A percentile compares a stretch with the other conserved stretches of the same genome.
Conservation (phyloP, 176 grass and related monocot genomes). For the Eleusine indica region DNA sequence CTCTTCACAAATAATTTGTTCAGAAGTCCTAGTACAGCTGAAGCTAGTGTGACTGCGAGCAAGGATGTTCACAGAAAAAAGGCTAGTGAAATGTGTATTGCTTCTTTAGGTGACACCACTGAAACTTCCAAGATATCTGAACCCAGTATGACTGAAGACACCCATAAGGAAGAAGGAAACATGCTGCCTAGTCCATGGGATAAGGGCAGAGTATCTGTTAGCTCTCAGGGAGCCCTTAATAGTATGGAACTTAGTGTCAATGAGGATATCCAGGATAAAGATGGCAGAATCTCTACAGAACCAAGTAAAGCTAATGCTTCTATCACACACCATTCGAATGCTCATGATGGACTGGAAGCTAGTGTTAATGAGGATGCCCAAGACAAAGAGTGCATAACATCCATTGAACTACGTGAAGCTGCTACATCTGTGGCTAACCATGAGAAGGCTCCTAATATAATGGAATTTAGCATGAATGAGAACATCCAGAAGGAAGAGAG, state of each 20-base stretch:
- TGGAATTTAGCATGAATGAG: conserved; percentile 9
- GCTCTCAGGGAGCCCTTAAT: neutral
- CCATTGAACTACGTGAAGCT: neutral
- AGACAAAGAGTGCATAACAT: neutral
- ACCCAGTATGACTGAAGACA: conserved; percentile 10
- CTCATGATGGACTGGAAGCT: conserved; percentile 8
- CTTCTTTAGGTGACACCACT: conserved; percentile 26
- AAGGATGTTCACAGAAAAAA: conserved; percentile 35
- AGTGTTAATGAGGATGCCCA: conserved; percentile 6
- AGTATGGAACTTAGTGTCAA: conserved; percentile 7
- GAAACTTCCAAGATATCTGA: conserved; percentile 30
- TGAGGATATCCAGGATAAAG: conserved; percentile 33
- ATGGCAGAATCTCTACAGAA: conserved; percentile 12
- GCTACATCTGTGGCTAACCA: neutral
- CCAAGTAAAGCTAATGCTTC: conserved; percentile 25
- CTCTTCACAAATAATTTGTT: neutral
- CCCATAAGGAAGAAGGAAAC: conserved; percentile 28
- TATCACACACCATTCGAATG: neutral
- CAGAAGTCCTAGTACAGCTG: conserved; percentile 1
- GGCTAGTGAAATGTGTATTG: conserved; percentile 31
- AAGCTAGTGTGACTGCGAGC: neutral
- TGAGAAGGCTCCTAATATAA: conserved; percentile 26
- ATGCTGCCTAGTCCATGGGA: conserved; percentile 5
- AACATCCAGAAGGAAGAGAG: conserved; percentile 34
- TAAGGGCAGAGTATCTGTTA: conserved; percentile 12